Evolutionary conservation across 768 basidiomycete genomes (phyloP), one percentile per base, ranked within the genome.

Genomic region (Mycena polygramma): DNA sequence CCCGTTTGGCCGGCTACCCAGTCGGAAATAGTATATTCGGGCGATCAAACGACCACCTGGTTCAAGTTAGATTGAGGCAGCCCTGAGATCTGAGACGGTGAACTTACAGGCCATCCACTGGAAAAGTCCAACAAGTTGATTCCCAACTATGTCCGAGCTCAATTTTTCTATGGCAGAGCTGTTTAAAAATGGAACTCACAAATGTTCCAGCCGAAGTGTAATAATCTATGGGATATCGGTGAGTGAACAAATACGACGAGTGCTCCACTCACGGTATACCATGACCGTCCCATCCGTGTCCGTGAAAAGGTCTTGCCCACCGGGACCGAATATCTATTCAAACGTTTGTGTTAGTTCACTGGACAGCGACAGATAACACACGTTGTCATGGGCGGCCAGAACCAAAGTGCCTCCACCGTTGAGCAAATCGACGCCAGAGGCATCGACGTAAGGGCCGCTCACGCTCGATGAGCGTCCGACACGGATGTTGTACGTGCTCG

Each of bases 401-500:
- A 89, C 84, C 48, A 87, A 81, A 35, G 87, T 88, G 43, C 89
- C 88, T 53, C 89, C 88, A 54, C 88, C 89, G 13, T 79, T 73
- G 24, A 80, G 80, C 45, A 88, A 75, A 7, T 82, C 75, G 17
- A 86, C 84, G 62, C 87, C 87, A 36, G 79, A 67, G 69, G 83
- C 58, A 72, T 90, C 89, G 54, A 86, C 84, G 69, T 81, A 90
- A 0, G 81, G 80, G 5, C 88, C 86, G 14, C 76, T 80, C 14
- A 81, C 73, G 37, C 87, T 87, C 59, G 46, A 74, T 7, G 87
- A 84, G 37, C 89, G 81, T 24, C 87, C 87, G 37, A 90, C 88
- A 11, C 88, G 84, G 66, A 89, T 90, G 68, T 89, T 90, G 74
- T 90, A 90, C 0, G 88, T 90, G 77, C 86, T 87, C 15, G 77